These are phyloP conservation scores for Quercus wislizeni DNA, from an alignment of 306 rosid genomes.

Conservation along the genomic window DNA sequence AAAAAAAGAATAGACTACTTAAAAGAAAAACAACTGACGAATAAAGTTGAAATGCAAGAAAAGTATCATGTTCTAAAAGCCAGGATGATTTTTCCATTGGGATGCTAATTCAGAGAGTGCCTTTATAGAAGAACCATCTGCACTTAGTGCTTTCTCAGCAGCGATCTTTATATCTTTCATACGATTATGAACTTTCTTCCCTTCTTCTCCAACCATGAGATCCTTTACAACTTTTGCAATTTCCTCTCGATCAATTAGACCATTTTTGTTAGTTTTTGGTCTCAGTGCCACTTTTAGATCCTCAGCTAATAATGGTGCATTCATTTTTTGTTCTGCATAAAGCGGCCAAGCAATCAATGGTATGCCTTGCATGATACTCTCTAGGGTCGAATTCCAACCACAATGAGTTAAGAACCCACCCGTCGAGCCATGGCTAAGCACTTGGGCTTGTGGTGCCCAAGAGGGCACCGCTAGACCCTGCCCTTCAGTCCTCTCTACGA, in stretches of 20 bases:
- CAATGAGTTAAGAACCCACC: neutral
- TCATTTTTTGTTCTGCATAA: constrained; percentile 26
- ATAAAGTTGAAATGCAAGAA: too few species aligned
- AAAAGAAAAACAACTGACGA: too few species aligned
- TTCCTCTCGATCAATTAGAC: constrained; percentile 31
- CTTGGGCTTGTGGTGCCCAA: too few species aligned
- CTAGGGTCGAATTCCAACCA: constrained; percentile 32
- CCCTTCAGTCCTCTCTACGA: neutral
- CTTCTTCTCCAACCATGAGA: constrained; percentile 31
- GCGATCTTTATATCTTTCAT: constrained; percentile 11
- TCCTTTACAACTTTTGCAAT: constrained; percentile 17
- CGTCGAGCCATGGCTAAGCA: too few species aligned
- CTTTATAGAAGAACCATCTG: constrained; percentile 28
- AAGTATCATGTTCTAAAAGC: neutral
- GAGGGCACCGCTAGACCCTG: too few species aligned
- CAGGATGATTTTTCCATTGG: constrained; percentile 4
- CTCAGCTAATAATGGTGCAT: constrained; percentile 16
- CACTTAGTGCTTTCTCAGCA: constrained; percentile 4
- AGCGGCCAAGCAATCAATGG: constrained; percentile 35
- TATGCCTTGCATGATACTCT: constrained; percentile 16
- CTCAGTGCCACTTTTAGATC: constrained; percentile 27
- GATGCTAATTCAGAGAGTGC: constrained; percentile 22
- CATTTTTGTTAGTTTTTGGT: constrained; percentile 11
- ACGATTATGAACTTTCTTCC: constrained; percentile 2
- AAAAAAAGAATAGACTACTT: too few species aligned